Evolutionary conservation across 1,284 basidiomycete genomes (phyloP).

Genomic region (Sparassis latifolia): DNA sequence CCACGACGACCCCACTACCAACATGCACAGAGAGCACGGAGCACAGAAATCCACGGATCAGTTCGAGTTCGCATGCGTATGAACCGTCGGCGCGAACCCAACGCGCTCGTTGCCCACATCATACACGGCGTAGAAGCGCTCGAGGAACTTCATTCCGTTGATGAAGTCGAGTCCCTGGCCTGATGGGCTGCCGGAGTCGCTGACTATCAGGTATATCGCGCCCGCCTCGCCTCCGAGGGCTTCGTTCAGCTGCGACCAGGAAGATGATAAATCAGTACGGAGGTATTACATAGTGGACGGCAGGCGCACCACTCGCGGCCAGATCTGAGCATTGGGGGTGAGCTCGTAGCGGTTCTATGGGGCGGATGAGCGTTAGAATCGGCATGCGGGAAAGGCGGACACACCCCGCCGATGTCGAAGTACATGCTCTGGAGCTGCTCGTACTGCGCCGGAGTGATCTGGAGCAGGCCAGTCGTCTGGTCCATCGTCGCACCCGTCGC

Average conservation of each 20-base stretch:
- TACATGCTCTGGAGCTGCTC: slow-evolving; percentile 15
- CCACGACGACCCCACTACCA: too few species aligned
- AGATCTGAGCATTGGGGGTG: slow-evolving; percentile 8
- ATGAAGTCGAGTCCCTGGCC: slow-evolving; percentile 25
- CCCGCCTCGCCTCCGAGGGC: slow-evolving; percentile 20
- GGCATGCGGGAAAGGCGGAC: slow-evolving; percentile 13
- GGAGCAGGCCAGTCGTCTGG: slow-evolving; percentile 43
- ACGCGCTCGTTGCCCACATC: slow-evolving; percentile 44
- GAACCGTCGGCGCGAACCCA: slow-evolving; percentile 37
- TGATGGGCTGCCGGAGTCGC: slow-evolving; percentile 12
- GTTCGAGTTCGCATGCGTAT: slow-evolving; percentile 35
- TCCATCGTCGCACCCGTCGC: slow-evolving; percentile 47
- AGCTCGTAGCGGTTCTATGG: slow-evolving; percentile 6
- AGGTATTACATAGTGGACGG: not conserved
- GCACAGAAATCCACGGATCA: slow-evolving; percentile 12
- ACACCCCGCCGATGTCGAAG: slow-evolving; percentile 28
- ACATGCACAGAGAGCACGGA: too few species aligned
- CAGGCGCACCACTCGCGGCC: slow-evolving; percentile 4
- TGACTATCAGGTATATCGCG: slow-evolving; percentile 23
- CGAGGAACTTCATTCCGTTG: slow-evolving; percentile 29
- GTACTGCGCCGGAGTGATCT: slow-evolving; percentile 44
- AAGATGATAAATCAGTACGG: not conserved
- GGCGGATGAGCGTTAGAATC: not conserved
- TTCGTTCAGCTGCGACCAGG: slow-evolving; percentile 29
- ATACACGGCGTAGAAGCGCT: slow-evolving; percentile 61